Evolutionary conservation across 805 yeast species (phyloP).

Genomic region (Zygosaccharomyces gambellarensis): DNA sequence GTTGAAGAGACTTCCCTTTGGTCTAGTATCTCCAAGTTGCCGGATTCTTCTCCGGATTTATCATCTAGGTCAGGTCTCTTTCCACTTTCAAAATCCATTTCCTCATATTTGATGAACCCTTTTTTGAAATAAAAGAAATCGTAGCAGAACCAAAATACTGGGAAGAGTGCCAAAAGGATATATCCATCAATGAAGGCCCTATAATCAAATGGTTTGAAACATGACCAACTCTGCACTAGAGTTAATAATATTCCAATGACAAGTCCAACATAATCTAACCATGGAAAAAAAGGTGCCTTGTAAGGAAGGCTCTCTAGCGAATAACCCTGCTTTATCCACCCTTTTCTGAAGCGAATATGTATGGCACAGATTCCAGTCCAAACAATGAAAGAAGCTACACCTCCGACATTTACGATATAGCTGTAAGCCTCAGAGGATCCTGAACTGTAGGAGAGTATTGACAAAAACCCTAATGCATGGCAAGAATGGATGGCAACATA

Average conservation of each 20-base stretch:
- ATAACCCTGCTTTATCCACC: constrained; percentile 5
- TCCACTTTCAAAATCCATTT: constrained; percentile 50
- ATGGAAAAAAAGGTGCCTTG: constrained; percentile 36
- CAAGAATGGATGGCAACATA: constrained; percentile 51
- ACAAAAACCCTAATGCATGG: constrained; percentile 50
- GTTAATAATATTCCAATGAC: constrained; percentile 38
- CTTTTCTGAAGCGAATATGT: constrained; percentile 52
- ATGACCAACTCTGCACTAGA: constrained; percentile 47
- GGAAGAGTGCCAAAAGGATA: constrained; percentile 55
- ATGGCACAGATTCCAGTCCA: constrained; percentile 58
- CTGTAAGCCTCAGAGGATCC: constrained; percentile 40
- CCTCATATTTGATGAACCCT: constrained; percentile 39
- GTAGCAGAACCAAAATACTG: constrained; percentile 40
- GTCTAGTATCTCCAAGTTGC: background rate
- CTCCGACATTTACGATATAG: constrained; percentile 58
- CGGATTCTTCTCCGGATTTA: background rate
- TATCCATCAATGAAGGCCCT: constrained; percentile 56
- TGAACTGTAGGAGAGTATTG: constrained; percentile 39
- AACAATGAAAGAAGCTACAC: constrained; percentile 63
- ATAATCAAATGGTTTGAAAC: constrained; percentile 46
- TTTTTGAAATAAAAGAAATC: constrained; percentile 39
- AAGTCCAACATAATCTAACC: constrained; percentile 38
- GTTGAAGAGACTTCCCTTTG: background rate
- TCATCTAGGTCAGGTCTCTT: constrained; percentile 39
- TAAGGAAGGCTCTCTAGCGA: constrained; percentile 2